Evolutionary conservation across 2,329 filamentous ascomycete genomes (phyloP).

Genomic region (Westerdykella ornata): DNA sequence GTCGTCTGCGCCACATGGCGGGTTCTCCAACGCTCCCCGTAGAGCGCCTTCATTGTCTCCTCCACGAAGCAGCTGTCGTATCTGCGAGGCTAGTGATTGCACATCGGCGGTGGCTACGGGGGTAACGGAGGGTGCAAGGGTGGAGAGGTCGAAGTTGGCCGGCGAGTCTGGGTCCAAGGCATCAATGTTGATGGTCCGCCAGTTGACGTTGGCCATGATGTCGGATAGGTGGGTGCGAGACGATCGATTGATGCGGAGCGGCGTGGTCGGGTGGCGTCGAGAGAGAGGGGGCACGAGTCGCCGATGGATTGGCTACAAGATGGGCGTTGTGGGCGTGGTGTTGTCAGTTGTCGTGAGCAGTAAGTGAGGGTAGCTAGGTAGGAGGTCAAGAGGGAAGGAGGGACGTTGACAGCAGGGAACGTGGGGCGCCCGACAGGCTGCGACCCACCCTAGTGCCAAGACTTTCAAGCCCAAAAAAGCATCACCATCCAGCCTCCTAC

Average conservation of each 20-base stretch:
- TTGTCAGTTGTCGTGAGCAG: conserved; percentile 10
- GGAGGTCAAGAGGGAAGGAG: conserved; percentile 13
- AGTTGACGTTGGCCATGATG: conserved; percentile 51
- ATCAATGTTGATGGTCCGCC: conserved; percentile 91
- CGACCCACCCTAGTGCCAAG: conserved; percentile 25
- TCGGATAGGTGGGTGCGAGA: conserved; percentile 8
- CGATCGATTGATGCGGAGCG: conserved; percentile 1
- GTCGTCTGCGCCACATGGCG: conserved; percentile 60
- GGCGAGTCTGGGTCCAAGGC: conserved; percentile 83
- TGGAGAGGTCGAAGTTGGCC: conserved; percentile 82
- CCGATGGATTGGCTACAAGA: not conserved
- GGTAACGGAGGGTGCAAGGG: conserved; percentile 69
- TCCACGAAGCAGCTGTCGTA: conserved; percentile 78
- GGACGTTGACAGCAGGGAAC: conserved; percentile 6
- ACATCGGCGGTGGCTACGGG: conserved; percentile 72
- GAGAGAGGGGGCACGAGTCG: not conserved
- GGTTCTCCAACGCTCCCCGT: conserved; percentile 74
- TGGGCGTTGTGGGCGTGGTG: conserved; percentile 1
- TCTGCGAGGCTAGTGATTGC: conserved; percentile 68
- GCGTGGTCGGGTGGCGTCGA: not conserved
- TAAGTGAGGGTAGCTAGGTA: conserved; percentile 18
- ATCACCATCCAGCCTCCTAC: not conserved
- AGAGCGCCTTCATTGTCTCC: conserved; percentile 85
- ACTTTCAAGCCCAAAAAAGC: conserved; percentile 7
- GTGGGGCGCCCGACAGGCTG: conserved; percentile 19